phyloP scores from a whole-genome alignment of 1,284 basidiomycete genomes.

The Cystobasidium sp. region DNA sequence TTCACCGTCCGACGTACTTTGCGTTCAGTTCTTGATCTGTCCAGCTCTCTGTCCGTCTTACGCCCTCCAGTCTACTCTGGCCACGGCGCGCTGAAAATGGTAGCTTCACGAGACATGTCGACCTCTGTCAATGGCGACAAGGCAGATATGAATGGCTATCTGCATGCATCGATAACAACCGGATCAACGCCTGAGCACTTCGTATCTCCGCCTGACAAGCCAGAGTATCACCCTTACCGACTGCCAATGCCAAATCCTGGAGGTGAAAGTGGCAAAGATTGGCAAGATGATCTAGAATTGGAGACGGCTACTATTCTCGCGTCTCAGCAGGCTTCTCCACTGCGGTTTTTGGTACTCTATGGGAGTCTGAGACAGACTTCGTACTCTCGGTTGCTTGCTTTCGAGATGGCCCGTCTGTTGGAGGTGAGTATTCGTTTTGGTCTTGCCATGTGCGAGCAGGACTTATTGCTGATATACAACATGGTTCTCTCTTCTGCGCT shows the following conservation, averaged over 20 bases:
- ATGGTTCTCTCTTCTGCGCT: too few relatives aligned
- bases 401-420: constrained; percentile 56
- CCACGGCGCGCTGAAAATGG: too few relatives aligned
- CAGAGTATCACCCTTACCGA: constrained; percentile 45
- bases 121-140: too few relatives aligned
- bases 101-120: too few relatives aligned
- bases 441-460: too few relatives aligned
- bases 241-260: constrained; percentile 38
- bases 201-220: constrained; percentile 24
- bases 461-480: too few relatives aligned
- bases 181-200: constrained; percentile 35
- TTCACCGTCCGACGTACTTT: too few relatives aligned
- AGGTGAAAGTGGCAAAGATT: constrained; percentile 44
- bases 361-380: constrained; percentile 56
- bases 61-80: too few relatives aligned
- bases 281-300: constrained; percentile 53
- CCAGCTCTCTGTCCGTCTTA: too few relatives aligned
- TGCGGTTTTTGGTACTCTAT: constrained; percentile 56
- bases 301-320: constrained; percentile 51
- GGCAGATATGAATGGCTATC: too few relatives aligned
- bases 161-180: constrained; percentile 5
- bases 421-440: constrained; percentile 36
- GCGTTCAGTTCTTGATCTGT: too few relatives aligned
- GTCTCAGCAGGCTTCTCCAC: not conserved
- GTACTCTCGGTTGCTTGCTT: constrained; percentile 57